phyloP scores from a whole-genome alignment of 2,329 filamentous ascomycete genomes.

The Aspergillus costaricaensis region DNA sequence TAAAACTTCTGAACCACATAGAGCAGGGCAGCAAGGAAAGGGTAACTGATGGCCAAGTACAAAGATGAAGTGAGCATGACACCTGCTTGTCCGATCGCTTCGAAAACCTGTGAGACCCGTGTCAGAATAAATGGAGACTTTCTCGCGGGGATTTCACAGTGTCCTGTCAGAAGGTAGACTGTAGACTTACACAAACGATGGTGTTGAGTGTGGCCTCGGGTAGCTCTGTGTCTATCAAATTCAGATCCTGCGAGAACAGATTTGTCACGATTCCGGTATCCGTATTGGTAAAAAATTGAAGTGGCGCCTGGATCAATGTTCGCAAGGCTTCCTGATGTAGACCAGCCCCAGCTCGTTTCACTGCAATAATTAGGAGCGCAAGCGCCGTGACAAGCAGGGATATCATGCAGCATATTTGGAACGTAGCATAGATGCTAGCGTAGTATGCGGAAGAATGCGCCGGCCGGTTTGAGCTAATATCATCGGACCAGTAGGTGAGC shows the following conservation, averaged over 20 bases:
- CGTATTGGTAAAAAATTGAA: constrained; percentile 48
- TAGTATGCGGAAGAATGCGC: constrained; percentile 26
- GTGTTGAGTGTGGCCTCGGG: constrained; percentile 18
- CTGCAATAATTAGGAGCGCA: constrained; percentile 20
- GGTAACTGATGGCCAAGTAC: constrained; percentile 28
- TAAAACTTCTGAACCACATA: neutral
- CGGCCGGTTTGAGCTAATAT: constrained; percentile 18
- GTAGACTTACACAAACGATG: constrained; percentile 14
- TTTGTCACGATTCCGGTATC: constrained; percentile 52
- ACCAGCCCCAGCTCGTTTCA: constrained; percentile 24
- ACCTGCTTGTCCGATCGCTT: constrained; percentile 25
- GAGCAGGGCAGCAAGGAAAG: neutral
- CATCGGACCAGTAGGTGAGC: constrained; percentile 27
- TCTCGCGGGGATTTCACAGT: neutral
- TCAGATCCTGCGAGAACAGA: constrained; percentile 51
- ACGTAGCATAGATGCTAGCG: constrained; percentile 28
- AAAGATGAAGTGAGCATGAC: constrained; percentile 21
- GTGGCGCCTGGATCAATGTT: constrained; percentile 33
- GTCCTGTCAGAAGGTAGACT: neutral
- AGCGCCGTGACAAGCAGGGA: neutral
- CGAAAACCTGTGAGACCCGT: constrained; percentile 4
- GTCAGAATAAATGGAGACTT: neutral
- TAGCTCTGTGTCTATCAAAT: constrained; percentile 50
- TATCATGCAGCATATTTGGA: constrained; percentile 28
- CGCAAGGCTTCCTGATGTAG: constrained; percentile 26